These are phyloP conservation scores for Debaryomyces fabryi DNA, from an alignment of 1,139 yeast genomes.

Conservation along the genomic window DNA sequence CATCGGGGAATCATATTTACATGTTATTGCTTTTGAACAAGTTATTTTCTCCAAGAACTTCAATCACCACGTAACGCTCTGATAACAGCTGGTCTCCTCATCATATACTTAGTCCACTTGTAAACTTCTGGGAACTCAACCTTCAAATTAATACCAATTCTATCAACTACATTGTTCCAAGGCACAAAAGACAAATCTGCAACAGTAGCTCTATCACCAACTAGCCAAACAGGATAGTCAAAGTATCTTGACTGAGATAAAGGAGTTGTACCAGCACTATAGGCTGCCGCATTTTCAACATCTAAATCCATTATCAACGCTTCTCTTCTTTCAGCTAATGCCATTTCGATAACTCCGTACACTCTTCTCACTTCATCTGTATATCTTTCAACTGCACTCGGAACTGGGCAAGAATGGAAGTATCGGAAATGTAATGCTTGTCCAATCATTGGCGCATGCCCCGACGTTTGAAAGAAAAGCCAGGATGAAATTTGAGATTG, in stretches of 20 bases:
- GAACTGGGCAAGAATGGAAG: slow-evolving; percentile 85
- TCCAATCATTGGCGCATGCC: slow-evolving; percentile 98
- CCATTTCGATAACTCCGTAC: slow-evolving; percentile 93
- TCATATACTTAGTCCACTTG: slow-evolving; percentile 93
- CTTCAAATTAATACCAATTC: slow-evolving; percentile 86
- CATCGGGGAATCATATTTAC: slow-evolving; percentile 1
- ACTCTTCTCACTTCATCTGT: slow-evolving; percentile 93
- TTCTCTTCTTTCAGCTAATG: slow-evolving; percentile 90
- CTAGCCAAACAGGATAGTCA: slow-evolving; percentile 94
- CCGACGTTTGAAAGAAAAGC: slow-evolving; percentile 94
- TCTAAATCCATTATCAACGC: slow-evolving; percentile 89
- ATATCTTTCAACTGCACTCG: slow-evolving; percentile 88
- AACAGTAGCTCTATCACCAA: slow-evolving; percentile 85
- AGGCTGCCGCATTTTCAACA: slow-evolving; percentile 85
- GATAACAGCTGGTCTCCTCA: slow-evolving; percentile 84
- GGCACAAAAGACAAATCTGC: slow-evolving; percentile 94
- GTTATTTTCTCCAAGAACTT: background rate
- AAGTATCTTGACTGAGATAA: slow-evolving; percentile 82
- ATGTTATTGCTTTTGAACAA: background rate
- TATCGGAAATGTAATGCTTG: slow-evolving; percentile 93
- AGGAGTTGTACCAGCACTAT: slow-evolving; percentile 88
- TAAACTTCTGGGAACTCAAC: slow-evolving; percentile 93
- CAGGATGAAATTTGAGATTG: slow-evolving; percentile 88
- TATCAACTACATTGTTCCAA: slow-evolving; percentile 94
- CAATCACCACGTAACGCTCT: slow-evolving; percentile 72